Percentiles rank a stretch among this genome's conserved stretches.
These are phyloP conservation scores for Solidago caesia DNA, from an alignment of 129 eudicot genomes.

Conservation along the genomic window DNA sequence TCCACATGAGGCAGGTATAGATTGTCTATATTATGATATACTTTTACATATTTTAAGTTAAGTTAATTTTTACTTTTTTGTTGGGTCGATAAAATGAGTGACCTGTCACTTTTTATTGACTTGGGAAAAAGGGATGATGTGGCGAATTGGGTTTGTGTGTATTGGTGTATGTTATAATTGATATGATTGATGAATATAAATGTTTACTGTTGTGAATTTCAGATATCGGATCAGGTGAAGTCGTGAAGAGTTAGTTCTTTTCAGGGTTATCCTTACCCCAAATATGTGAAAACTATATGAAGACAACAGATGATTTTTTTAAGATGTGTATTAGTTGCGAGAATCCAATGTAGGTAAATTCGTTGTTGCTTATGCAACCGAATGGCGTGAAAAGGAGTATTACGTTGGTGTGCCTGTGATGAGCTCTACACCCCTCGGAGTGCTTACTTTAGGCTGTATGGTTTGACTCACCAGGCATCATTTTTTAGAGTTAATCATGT, in stretches of 20 bases:
- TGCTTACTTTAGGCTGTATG: slow-evolving; percentile 73
- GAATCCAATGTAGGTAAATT: slow-evolving; percentile 55
- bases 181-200: slow-evolving; percentile 2
- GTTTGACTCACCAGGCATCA: slow-evolving; percentile 57
- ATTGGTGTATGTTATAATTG: not conserved
- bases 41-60: too few species aligned
- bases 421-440: slow-evolving; percentile 90
- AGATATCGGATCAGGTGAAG: slow-evolving; percentile 84
- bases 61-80: too few species aligned
- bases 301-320: slow-evolving; percentile 89
- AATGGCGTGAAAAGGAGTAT: slow-evolving; percentile 71
- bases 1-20: too few species aligned
- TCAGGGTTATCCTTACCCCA: slow-evolving; percentile 82
- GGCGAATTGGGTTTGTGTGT: too few species aligned
- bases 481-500: slow-evolving; percentile 61
- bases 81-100: too few species aligned
- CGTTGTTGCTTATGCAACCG: slow-evolving; percentile 63
- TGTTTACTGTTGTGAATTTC: slow-evolving; percentile 27
- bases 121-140: too few species aligned
- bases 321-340: not conserved
- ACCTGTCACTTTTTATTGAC: too few species aligned
- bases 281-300: slow-evolving; percentile 74
- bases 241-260: slow-evolving; percentile 61
- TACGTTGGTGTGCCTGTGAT: slow-evolving; percentile 81
- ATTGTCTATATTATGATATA: too few species aligned